phyloP scores from a whole-genome alignment of 129 eudicot species.

The Chrysanthemum seticuspe region DNA sequence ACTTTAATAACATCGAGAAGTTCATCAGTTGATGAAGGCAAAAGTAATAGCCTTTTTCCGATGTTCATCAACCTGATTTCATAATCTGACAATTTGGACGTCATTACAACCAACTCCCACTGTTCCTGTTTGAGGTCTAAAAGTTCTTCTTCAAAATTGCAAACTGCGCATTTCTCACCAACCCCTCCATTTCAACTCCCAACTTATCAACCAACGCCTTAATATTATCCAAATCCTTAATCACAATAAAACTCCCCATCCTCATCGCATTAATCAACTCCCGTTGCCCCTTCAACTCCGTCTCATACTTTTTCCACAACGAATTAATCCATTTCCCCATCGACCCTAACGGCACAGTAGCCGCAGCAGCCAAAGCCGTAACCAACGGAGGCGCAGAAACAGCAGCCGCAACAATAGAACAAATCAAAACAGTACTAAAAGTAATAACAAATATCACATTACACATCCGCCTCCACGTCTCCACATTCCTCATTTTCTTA shows the following conservation, averaged over 20 bases:
- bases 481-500: slow-evolving; percentile 43
- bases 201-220: slow-evolving; percentile 50
- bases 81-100: too few relatives aligned
- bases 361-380: slow-evolving; percentile 76
- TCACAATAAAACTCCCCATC: slow-evolving; percentile 52
- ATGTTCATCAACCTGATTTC: too few relatives aligned
- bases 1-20: too few relatives aligned
- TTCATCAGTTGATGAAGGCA: too few relatives aligned
- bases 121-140: too few relatives aligned
- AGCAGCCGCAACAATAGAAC: slow-evolving; percentile 82
- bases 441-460: slow-evolving; percentile 62
- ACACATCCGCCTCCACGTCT: slow-evolving; percentile 58
- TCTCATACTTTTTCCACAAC: slow-evolving; percentile 65
- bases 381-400: slow-evolving; percentile 72
- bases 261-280: slow-evolving; percentile 57
- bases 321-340: slow-evolving; percentile 84
- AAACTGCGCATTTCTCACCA: slow-evolving; percentile 57
- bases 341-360: slow-evolving; percentile 73
- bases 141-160: slow-evolving; percentile 24
- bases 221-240: slow-evolving; percentile 62
- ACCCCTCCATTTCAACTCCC: slow-evolving; percentile 57
- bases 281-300: slow-evolving; percentile 48
- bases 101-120: too few relatives aligned
- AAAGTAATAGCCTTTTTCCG: too few relatives aligned
- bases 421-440: slow-evolving; percentile 61